These are phyloP conservation scores for Neurospora sp. DNA, from an alignment of 495 filamentous ascomycete species.

Conservation along the genomic window DNA sequence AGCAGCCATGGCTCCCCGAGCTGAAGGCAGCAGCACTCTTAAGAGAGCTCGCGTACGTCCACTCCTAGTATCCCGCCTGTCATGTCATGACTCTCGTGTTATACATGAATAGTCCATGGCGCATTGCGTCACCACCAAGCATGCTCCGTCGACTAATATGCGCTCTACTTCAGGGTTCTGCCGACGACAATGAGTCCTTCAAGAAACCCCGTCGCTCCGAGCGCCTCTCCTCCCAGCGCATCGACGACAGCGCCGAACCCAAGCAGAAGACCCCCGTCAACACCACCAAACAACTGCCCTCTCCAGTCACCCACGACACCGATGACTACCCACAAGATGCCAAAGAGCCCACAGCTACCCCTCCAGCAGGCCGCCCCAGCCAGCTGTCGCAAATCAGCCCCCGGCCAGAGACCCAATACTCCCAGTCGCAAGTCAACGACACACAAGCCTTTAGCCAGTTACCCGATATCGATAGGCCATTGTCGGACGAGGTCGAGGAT, in stretches of 20 bases:
- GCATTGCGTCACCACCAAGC: slow-evolving; percentile 8
- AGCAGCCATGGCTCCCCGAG: slow-evolving; percentile 40
- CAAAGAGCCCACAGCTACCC: slow-evolving; percentile 65
- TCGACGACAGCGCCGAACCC: slow-evolving; percentile 22
- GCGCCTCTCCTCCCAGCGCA: slow-evolving; percentile 41
- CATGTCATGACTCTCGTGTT: not conserved
- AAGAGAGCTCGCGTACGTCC: slow-evolving; percentile 37
- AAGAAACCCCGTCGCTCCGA: slow-evolving; percentile 63
- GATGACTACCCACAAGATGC: slow-evolving; percentile 46
- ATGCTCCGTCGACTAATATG: slow-evolving; percentile 23
- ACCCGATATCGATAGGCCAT: slow-evolving; percentile 53
- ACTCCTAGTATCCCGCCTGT: no score
- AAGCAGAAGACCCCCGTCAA: slow-evolving; percentile 49
- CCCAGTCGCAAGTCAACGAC: slow-evolving; percentile 39
- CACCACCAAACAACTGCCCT: slow-evolving; percentile 64
- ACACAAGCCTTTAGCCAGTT: slow-evolving; percentile 65
- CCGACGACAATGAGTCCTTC: slow-evolving; percentile 32
- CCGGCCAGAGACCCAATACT: slow-evolving; percentile 27
- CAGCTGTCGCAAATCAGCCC: slow-evolving; percentile 37
- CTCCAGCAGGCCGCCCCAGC: slow-evolving; percentile 51
- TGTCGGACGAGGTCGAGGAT: slow-evolving; percentile 75
- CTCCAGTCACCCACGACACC: slow-evolving; percentile 62
- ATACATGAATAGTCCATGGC: not conserved
- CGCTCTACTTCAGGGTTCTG: slow-evolving; percentile 31
- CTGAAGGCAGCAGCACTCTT: slow-evolving; percentile 45